Conservation (phyloP, 352 stramenopile genomes). For the Aphanomyces astaci region DNA sequence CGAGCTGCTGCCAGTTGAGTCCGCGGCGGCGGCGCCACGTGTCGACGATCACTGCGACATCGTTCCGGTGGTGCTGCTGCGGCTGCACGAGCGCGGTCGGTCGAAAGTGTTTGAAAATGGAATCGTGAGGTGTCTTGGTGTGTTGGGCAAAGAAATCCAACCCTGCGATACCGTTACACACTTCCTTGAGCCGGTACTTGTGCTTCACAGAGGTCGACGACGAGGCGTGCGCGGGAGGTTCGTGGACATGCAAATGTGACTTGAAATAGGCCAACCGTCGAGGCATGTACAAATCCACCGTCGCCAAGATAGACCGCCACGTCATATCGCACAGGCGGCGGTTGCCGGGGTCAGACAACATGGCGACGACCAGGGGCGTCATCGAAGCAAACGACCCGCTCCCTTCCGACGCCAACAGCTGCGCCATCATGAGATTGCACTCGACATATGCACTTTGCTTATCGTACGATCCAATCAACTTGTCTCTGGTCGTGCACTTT, state of each 20-base stretch:
- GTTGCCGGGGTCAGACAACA: constrained; percentile 17
- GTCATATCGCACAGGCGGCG: constrained; percentile 21
- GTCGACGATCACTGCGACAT: neutral
- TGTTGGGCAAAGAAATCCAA: constrained; percentile 3
- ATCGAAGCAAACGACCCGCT: constrained; percentile 20
- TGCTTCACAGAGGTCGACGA: neutral
- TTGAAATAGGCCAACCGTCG: constrained; percentile 21
- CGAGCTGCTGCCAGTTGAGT: constrained; percentile 13
- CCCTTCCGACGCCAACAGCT: constrained; percentile 23
- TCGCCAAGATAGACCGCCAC: neutral
- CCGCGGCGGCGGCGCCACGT: neutral
- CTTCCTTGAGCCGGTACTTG: neutral
- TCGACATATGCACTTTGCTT: constrained; percentile 22
- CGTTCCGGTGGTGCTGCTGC: neutral
- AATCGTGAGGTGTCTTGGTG: neutral
- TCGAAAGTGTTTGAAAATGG: neutral
- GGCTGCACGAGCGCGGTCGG: neutral
- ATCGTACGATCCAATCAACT: constrained; percentile 26
- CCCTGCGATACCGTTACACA: constrained; percentile 8
- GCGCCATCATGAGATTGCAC: constrained; percentile 22
- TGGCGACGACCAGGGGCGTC: neutral
- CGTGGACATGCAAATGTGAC: constrained; percentile 21
- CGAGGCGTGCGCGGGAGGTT: neutral
- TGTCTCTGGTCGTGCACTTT: constrained; percentile 24
- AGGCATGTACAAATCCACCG: constrained; percentile 16